Base-by-base conservation (phyloP, 192 early-diverging fungal species). In the Allomyces macrogynus region DNA sequence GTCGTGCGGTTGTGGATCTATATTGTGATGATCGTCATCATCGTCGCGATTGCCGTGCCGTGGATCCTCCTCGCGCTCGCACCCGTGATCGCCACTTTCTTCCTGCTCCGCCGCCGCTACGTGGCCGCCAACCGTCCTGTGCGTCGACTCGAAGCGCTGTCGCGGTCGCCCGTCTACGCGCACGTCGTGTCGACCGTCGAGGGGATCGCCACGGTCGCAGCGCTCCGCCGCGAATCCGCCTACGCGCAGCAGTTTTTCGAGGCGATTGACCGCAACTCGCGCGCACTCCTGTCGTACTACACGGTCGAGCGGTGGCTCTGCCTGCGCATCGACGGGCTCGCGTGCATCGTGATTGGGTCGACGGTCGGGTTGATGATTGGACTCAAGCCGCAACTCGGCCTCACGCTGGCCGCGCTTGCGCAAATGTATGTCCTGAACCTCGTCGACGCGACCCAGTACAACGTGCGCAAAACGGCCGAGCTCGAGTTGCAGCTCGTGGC, bases 221-320 rank as follows among this genome's bases (percentile, higher is more conserved):
- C 93, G 11, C 95, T 86, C 72, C 85, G 88, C 10, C 78, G 75
- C 8, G 75, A 90, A 67, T 69, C 79, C 9, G 72, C 79, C 49
- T 91, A 90, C 69, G 70, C 82, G 23, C 68, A 72, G 32, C 80
- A 81, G 62, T 83, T 84, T 26, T 64, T 78, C 68, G 64, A 62
- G 32, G 78, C 82, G 63, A 72, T 84, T 16, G 83, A 97, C 70
- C 74, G 72, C 62, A 89, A 92, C 77, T 92, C 93, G 72, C 78
- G 91, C 16, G 85, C 93, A 5, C 91, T 83, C 70, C 84, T 93
- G 65, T 84, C 85, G 71, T 78, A 93, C 76, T 93, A 91, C 89
- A 81, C 79, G 8, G 77, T 83, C 22, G 92, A 90, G 76, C 77
- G 90, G 40, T 95, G 92, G 92, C 76, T 96, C 42, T 87, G 86